Evolutionary conservation across 1,284 basidiomycete genomes (phyloP), one percentile per base, ranked within the genome.

Genomic region (Lentinus polychrous): DNA sequence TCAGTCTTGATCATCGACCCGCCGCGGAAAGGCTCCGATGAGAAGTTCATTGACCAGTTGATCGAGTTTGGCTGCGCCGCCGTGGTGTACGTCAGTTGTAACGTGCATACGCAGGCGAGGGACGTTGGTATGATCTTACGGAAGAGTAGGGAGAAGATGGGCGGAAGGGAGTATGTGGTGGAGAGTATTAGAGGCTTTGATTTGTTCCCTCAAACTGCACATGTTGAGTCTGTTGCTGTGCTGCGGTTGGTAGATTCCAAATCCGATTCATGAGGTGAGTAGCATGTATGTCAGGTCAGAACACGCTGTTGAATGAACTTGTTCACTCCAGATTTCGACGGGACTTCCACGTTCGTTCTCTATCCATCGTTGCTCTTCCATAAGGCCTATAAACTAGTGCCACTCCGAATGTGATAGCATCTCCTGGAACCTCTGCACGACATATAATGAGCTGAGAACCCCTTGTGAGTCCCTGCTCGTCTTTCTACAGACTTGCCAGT

Each of bases 41-140:
- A 80, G 44, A 73, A 75, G 2, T 96, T 95, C 66, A 72, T 96
- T 39, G 67, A 78, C 31, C 93, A 96, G 68, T 67, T 95, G 39
- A 63, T 94, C 43, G 64, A 63, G 3, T 94, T 95, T 63, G 69
- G 80, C 23, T 78, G 85, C 1, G 68, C 70, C 46, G 82, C 78
- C 8, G 78, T 95, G 48, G 87, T 94, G 48, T 96, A 96, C 64
- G 91, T 96, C 51, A 91, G 86, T 60, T 98, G 95, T 66, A 98
- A 98, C 65, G 94, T 91, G 45, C 87, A 90, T 56, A 89, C 86
- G 10, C 89, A 93, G 68, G 88, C 88, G 18, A 71, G 87, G 56
- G 91, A 93, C 63, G 72, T 93, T 2, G 90, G 86, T n/a, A 76
- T 72, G 64, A 77, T 92, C 20, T 53, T 91, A 49, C 65, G 67